Base-by-base conservation (phyloP, 371 early-diverging fungal genomes). In the Umbelopsis sp. region DNA sequence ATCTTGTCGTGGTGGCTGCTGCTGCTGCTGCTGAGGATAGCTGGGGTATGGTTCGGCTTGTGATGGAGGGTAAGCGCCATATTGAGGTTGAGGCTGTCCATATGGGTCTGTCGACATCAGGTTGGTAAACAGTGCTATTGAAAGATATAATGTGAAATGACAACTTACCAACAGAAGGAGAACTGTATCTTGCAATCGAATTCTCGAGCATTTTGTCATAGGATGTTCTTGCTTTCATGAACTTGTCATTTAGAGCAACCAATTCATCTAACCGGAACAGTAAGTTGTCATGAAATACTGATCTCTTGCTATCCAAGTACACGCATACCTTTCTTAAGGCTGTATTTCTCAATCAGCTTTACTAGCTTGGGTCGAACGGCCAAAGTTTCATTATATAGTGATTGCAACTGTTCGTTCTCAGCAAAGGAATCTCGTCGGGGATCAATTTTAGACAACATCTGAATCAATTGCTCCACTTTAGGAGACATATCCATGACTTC, bases 351-450 rank as follows among this genome's bases (percentile, higher is more conserved):
- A 63, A 95, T 87, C 35, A 94, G 77, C 68, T 88, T 87, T 22
- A 95, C 82, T 48, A 96, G 75, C 74, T 91, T 91, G 3, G 95
- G 95, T 45, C 95, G 78, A 67, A 94, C 75, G 18, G 91, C 74
- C 65, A 94, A 70, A 4, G 93, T 86, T 3, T 82, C 80, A 62
- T 88, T 82, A 72, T 96, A 94, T 45, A 93, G 70, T 3, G 67
- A 87, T 79, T 96, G 96, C 18, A 98, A 80, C 44, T 87, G 82
- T 48, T 93, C 94, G 73, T 98, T 96, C 65, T 95, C 96, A 1
- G 93, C 89, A 45, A 96, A 86, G 67, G 91, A 93, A 69, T 95
- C 94, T 53, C 86, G 82, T 57, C 81, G 78, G 24, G 96, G 95
- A 72, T 96, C 96, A 25, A 93, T 80, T 6, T 75, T 83, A 8